Evolutionary conservation across 1,139 yeast species (phyloP).

Genomic region (Yamadazyma atmosphaerica): DNA sequence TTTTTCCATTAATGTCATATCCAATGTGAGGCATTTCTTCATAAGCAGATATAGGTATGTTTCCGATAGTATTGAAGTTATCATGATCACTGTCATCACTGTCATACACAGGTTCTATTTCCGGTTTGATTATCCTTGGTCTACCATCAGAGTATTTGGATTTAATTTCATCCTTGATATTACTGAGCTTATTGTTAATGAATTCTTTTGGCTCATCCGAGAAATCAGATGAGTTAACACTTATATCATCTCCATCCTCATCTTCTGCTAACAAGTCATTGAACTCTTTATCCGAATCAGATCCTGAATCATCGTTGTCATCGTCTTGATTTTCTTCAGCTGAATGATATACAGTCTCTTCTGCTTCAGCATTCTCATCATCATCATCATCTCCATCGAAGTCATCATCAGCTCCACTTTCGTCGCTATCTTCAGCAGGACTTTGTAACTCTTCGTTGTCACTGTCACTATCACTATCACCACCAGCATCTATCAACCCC

Average conservation of each 20-base stretch:
- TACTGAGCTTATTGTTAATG: constrained; percentile 46
- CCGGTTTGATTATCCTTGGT: constrained; percentile 76
- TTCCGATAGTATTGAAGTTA: constrained; percentile 85
- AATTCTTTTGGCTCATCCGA: constrained; percentile 53
- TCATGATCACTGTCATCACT: constrained; percentile 91
- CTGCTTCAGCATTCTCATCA: constrained; percentile 20
- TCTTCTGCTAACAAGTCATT: constrained; percentile 57
- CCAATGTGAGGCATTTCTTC: constrained; percentile 98
- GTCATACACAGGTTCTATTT: constrained; percentile 89
- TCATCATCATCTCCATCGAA: constrained; percentile 8
- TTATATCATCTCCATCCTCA: constrained; percentile 40
- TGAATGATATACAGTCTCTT: constrained; percentile 15
- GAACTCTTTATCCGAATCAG: constrained; percentile 63
- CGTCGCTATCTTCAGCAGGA: constrained; percentile 30
- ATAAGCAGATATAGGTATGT: constrained; percentile 87
- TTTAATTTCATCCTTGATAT: constrained; percentile 35
- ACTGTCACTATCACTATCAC: constrained; percentile 20
- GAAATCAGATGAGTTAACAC: constrained; percentile 37
- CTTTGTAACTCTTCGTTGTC: constrained; percentile 33
- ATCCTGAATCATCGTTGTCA: constrained; percentile 26
- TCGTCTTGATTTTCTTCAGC: constrained; percentile 30
- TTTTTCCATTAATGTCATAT: constrained; percentile 93
- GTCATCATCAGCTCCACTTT: constrained; percentile 24
- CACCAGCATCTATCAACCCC: constrained; percentile 24
- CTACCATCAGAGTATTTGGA: constrained; percentile 78